These are phyloP conservation scores for Dujonia santamariae DNA, from an alignment of 1,139 yeast genomes.

Conservation along the genomic window DNA sequence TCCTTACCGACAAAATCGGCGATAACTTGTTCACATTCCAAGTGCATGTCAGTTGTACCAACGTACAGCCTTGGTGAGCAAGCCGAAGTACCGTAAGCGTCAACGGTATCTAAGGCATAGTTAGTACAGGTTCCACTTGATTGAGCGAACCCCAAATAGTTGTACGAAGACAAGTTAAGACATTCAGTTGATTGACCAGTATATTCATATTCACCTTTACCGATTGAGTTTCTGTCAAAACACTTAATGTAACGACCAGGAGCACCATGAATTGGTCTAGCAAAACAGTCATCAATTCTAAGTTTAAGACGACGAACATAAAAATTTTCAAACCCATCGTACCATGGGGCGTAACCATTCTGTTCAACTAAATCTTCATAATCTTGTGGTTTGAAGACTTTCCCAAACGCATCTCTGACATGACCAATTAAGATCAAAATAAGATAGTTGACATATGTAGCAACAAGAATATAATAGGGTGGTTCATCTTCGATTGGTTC, in stretches of 20 bases:
- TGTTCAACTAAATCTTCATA: constrained; percentile 68
- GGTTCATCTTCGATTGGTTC: constrained; percentile 80
- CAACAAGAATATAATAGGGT: constrained; percentile 71
- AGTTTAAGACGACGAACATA: constrained; percentile 88
- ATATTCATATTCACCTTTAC: constrained; percentile 58
- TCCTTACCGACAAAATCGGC: constrained; percentile 92
- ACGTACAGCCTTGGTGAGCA: constrained; percentile 73
- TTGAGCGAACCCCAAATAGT: constrained; percentile 96
- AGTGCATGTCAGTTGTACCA: constrained; percentile 79
- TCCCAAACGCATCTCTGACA: constrained; percentile 82
- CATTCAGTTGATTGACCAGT: constrained; percentile 77
- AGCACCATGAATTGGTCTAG: constrained; percentile 93
- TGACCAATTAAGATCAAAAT: constrained; percentile 86
- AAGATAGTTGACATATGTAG: constrained; percentile 82
- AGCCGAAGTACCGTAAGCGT: constrained; percentile 69
- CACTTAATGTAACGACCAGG: constrained; percentile 91
- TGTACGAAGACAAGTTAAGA: constrained; percentile 84
- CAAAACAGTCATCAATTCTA: constrained; percentile 91
- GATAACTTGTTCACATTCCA: constrained; percentile 68
- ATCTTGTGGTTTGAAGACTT: constrained; percentile 61
- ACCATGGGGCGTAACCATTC: constrained; percentile 96
- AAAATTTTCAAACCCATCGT: constrained; percentile 89
- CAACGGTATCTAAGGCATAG: constrained; percentile 60
- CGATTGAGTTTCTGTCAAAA: constrained; percentile 68
- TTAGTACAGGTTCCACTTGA: constrained; percentile 91